These are phyloP conservation scores for Aureobasidium sp. DNA, from an alignment of 2,329 filamentous ascomycete genomes.

Conservation along the genomic window DNA sequence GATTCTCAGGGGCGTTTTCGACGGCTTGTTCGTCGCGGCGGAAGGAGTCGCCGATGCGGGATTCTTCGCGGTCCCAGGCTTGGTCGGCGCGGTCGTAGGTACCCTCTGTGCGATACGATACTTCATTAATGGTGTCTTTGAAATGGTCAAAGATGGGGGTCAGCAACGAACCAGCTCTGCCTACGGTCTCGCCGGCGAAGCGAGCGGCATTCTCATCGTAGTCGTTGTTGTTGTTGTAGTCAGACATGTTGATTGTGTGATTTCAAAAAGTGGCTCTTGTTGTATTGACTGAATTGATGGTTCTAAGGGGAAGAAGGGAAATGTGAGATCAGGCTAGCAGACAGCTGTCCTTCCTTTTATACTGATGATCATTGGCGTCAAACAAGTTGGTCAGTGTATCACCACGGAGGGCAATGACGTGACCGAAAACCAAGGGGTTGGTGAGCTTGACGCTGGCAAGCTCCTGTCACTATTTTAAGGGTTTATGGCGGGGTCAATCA, in stretches of 20 bases:
- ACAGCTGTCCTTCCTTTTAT: background rate
- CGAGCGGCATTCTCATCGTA: slow-evolving; percentile 19
- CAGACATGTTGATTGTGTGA: background rate
- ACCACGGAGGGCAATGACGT: background rate
- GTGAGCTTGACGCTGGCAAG: slow-evolving; percentile 23
- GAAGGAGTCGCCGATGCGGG: slow-evolving; percentile 16
- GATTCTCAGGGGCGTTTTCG: slow-evolving; percentile 16
- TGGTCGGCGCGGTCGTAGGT: slow-evolving; percentile 18
- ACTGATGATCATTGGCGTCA: background rate
- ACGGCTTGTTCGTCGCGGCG: slow-evolving; percentile 18
- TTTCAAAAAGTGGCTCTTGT: no score
- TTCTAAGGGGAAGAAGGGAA: background rate
- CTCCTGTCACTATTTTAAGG: slow-evolving; percentile 1
- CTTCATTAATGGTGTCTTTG: background rate
- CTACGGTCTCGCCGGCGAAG: slow-evolving; percentile 19
- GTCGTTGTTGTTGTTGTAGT: slow-evolving; percentile 9
- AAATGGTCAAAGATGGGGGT: background rate
- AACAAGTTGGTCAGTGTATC: background rate
- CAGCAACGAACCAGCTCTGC: slow-evolving; percentile 10
- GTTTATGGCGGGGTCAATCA: background rate
- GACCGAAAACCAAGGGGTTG: background rate
- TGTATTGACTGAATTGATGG: background rate
- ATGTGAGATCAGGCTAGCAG: background rate
- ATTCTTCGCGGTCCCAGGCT: slow-evolving; percentile 16
- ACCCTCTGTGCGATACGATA: background rate